Percentiles rank a stretch among this genome's conserved stretches.
These are phyloP conservation scores for Sisymbrium altissimum DNA, from an alignment of 345 rosid genomes.

Conservation along the genomic window DNA sequence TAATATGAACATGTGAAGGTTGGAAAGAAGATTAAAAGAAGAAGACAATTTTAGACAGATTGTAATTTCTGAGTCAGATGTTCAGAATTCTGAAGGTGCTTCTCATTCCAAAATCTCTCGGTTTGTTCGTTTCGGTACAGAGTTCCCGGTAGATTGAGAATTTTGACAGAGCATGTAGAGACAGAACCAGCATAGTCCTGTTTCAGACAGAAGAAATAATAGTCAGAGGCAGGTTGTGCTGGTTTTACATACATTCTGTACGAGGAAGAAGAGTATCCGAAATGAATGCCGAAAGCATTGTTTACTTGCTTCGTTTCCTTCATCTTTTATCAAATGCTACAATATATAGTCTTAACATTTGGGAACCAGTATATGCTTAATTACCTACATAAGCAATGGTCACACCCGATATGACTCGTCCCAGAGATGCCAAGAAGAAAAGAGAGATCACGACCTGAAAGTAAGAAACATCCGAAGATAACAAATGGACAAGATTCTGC, in stretches of 20 bases:
- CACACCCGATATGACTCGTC: conserved; percentile 74
- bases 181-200: conserved; percentile 85
- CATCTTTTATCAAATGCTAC: not conserved
- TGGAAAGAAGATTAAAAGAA: not conserved
- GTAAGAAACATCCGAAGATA: not conserved
- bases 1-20: not conserved
- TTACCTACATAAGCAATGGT: conserved; percentile 91
- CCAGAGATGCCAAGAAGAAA: conserved; percentile 63
- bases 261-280: not conserved
- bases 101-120: conserved; percentile 19
- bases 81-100: not conserved
- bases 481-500: not conserved
- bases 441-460: conserved; percentile 71
- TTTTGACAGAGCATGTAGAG: conserved; percentile 57
- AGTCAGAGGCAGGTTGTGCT: not conserved
- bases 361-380: not conserved
- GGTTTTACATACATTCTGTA: not conserved
- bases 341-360: not conserved
- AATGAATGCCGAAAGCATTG: not conserved
- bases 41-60: not conserved
- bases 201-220: not conserved
- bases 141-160: conserved; percentile 39
- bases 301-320: not conserved
- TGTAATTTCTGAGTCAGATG: not conserved
- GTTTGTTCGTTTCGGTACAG: conserved; percentile 37